A percentile compares a stretch with the other conserved stretches of the same genome.
These are phyloP conservation scores for Rhytidiadelphus loreus DNA, from an alignment of 225 moss, liverwort and hornwort genomes.

Conservation along the genomic window DNA sequence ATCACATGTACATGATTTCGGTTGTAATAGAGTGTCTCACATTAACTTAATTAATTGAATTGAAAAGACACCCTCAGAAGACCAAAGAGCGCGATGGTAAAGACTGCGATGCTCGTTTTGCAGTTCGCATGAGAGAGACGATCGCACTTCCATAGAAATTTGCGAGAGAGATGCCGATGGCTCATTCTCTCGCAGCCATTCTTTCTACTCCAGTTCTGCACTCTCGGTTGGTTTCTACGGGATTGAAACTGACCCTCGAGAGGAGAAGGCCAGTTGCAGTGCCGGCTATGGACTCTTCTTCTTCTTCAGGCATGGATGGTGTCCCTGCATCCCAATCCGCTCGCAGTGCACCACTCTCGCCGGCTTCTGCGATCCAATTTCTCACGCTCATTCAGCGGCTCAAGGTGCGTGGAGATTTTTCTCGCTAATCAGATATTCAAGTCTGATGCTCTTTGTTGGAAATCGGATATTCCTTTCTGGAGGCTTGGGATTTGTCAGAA, in stretches of 20 bases:
- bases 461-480: background rate
- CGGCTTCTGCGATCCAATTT: slow-evolving; percentile 69
- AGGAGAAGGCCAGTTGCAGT: background rate
- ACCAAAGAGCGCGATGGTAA: background rate
- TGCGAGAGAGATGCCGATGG: background rate
- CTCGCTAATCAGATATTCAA: background rate
- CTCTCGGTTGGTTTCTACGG: background rate
- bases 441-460: background rate
- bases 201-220: background rate
- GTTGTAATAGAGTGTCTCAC: too few species aligned
- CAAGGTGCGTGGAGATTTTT: slow-evolving; percentile 20
- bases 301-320: background rate
- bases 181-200: background rate
- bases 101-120: background rate
- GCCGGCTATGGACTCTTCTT: slow-evolving; percentile 12
- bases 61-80: background rate
- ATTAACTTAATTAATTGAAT: background rate
- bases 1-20: background rate
- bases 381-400: slow-evolving; percentile 77
- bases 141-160: background rate
- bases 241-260: background rate
- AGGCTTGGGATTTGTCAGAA: background rate
- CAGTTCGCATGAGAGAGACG: background rate
- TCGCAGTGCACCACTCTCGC: slow-evolving; percentile 22
- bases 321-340: background rate